A percentile compares a stretch with the other conserved stretches of the same genome.
phyloP scores from a whole-genome alignment of 2,329 filamentous ascomycete species.

The Stemphylium beticola region DNA sequence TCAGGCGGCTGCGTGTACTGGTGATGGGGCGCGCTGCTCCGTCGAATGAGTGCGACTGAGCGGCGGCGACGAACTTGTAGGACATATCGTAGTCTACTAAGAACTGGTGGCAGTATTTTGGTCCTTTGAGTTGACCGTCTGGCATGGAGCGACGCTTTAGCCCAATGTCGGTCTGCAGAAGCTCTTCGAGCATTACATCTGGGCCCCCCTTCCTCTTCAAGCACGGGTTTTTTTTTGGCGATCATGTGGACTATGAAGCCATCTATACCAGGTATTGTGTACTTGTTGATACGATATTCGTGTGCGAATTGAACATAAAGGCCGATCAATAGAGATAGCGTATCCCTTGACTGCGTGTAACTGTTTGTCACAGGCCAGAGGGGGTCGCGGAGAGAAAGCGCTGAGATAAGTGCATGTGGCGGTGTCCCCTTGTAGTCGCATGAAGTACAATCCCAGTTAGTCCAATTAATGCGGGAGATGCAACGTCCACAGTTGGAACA shows the following conservation, averaged over 20 bases:
- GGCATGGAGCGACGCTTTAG: constrained; percentile 25
- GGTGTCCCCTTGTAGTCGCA: constrained; percentile 58
- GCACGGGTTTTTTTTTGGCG: constrained; percentile 61
- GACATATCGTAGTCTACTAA: constrained; percentile 65
- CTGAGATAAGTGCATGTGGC: constrained; percentile 38
- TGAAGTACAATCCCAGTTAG: constrained; percentile 63
- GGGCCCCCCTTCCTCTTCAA: constrained; percentile 61
- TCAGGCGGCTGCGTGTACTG: constrained; percentile 59
- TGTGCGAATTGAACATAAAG: constrained; percentile 42
- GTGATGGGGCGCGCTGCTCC: constrained; percentile 52
- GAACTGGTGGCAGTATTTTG: constrained; percentile 61
- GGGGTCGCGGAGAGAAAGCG: constrained; percentile 40
- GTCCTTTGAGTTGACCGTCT: constrained; percentile 43
- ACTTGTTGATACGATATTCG: constrained; percentile 54
- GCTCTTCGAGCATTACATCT: constrained; percentile 64
- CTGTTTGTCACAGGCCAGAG: constrained; percentile 44
- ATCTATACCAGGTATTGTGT: constrained; percentile 55
- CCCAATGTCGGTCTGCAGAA: constrained; percentile 52
- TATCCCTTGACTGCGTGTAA: constrained; percentile 42
- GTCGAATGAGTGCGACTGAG: constrained; percentile 40
- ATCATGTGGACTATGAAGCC: constrained; percentile 62
- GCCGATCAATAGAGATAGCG: constrained; percentile 40
- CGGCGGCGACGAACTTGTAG: constrained; percentile 69
- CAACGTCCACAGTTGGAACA: constrained; percentile 70
- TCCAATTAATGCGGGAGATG: constrained; percentile 66